Conservation (phyloP, 2,329 filamentous ascomycete species). For the Beauveria caledonica region DNA sequence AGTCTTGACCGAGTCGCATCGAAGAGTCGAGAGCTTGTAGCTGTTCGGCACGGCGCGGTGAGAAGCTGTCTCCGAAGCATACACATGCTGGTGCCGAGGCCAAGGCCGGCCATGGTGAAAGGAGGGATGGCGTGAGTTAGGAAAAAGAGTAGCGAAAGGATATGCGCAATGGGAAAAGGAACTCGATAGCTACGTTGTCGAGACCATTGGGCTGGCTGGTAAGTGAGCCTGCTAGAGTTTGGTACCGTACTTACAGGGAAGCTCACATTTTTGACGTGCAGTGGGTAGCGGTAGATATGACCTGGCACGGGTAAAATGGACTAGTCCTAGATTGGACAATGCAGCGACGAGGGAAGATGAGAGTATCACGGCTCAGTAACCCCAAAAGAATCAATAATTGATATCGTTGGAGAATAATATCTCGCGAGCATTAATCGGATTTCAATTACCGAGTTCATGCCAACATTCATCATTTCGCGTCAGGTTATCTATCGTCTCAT, state of each 20-base stretch:
- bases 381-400: background rate
- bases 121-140: background rate
- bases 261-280: conserved; percentile 4
- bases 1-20: conserved; percentile 4
- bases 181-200: background rate
- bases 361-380: background rate
- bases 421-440: background rate
- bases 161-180: background rate
- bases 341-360: background rate
- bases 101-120: background rate
- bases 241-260: background rate
- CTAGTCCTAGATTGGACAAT: conserved; percentile 1
- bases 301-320: conserved; percentile 1
- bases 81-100: background rate
- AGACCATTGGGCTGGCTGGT: background rate
- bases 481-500: background rate
- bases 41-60: background rate
- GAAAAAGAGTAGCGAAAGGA: background rate
- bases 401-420: background rate
- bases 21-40: background rate
- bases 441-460: too few species aligned
- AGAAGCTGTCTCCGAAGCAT: conserved; percentile 2
- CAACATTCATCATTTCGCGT: background rate
- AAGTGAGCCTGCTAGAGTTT: background rate
- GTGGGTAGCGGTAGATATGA: conserved; percentile 7